Base-by-base conservation (phyloP, 2,329 filamentous ascomycete species). In the Zymoseptoria passerinii region DNA sequence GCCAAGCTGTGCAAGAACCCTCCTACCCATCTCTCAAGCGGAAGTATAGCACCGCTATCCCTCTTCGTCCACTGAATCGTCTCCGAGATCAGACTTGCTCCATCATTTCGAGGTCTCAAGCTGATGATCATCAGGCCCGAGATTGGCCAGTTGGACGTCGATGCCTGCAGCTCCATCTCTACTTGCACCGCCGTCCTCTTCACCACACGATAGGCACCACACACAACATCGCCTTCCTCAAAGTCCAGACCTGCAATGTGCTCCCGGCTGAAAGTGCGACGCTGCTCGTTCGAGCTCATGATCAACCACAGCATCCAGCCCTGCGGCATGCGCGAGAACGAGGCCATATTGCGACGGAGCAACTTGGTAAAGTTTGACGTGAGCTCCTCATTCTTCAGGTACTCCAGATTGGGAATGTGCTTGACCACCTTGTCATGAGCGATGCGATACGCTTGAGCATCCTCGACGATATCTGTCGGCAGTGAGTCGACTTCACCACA, bases 61-160 rank as follows among this genome's bases (percentile, higher is more conserved):
- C 59, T 63, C 48, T 57, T 56, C 8, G 57, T 60, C 64, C 64
- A 66, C 27, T 64, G 62, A 23, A 66, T 56, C n/a, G 64, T 66
- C 57, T 66, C 64, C n/a, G 53, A 62, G 4, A 58, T 55, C 50
- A 66, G 27, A 8, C 58, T 58, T 18, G 62, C 58, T 10, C 64
- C 64, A 8, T 63, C 54, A 18, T 63, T 61, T 13, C 64, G 50
- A n/a, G 62, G 62, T 13, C 59, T 53, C 49, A 63, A 28, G 27
- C 55, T 58, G 19, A 66, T 59, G 23, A 66, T 54, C 48, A 61
- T 49, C 28, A 63, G 54, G 4, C 64, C 61, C 5, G 55, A 28
- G 4, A 66, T 48, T 27, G 53, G 50, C 16, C 55, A 54, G 19
- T 55, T 48, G 4, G 40, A 44, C 35, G 52, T 44, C 4, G 58